Conservation (phyloP, 805 yeast genomes). For the Yueomyces sp. region DNA sequence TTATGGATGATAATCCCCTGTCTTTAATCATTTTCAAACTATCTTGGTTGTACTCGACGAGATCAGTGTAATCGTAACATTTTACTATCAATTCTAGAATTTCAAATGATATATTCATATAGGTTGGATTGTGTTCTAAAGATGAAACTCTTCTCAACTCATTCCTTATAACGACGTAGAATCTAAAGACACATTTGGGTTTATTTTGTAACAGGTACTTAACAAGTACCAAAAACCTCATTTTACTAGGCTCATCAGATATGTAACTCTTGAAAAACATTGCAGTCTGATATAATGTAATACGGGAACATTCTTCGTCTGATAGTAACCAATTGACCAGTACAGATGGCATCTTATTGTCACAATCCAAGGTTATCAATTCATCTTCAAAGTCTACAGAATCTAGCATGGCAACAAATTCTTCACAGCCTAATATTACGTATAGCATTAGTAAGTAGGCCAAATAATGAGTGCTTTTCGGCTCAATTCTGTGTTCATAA, state of each 20-base stretch:
- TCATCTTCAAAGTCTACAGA: constrained; percentile 26
- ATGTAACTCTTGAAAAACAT: constrained; percentile 20
- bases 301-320: constrained; percentile 18
- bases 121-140: constrained; percentile 19
- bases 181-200: constrained; percentile 22
- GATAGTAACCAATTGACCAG: constrained; percentile 23
- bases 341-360: constrained; percentile 26
- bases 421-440: constrained; percentile 26
- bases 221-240: constrained; percentile 23
- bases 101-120: constrained; percentile 24
- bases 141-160: constrained; percentile 23
- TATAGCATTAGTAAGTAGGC: constrained; percentile 25
- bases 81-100: constrained; percentile 19
- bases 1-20: constrained; percentile 10
- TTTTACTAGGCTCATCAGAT: constrained; percentile 25
- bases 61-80: constrained; percentile 18
- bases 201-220: constrained; percentile 20
- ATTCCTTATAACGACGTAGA: constrained; percentile 20
- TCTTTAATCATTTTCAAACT: constrained; percentile 13
- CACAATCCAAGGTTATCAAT: constrained; percentile 20
- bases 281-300: constrained; percentile 25
- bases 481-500: constrained; percentile 18
- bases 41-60: constrained; percentile 10
- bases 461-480: constrained; percentile 8
- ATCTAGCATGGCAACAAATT: constrained; percentile 22